Base-by-base conservation (phyloP, 2,329 filamentous ascomycete species). In the Penicillium griseofulvum region DNA sequence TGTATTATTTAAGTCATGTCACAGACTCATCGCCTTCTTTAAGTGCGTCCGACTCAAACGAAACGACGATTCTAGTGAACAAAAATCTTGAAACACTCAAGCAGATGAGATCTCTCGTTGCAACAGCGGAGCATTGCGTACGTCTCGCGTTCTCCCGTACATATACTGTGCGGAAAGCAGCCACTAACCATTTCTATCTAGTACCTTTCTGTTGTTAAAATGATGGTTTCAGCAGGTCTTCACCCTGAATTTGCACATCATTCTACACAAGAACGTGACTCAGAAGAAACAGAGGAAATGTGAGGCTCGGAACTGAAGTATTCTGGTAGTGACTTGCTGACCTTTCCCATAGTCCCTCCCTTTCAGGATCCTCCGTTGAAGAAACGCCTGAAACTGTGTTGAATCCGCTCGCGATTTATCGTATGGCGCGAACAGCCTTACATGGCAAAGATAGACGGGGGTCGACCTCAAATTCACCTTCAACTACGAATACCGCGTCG, bases 1-100 rank as follows among this genome's bases (percentile, higher is more conserved):
- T 80, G 3, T 78, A 80, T 63, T 79, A 78, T 54, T 71, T 78
- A 14, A 76, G 74, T 7, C 69, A 74, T 6, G 57, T 53, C 2
- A 26, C 46, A 26, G 24, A 46, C 3, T 46, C 46, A 2, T n/a
- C 48, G 9, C 12, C 28, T 12, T 11, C 28, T n/a, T 12, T 61
- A 6, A 38, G 76, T 7, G 63, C 75, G 16, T 72, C 49, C 22
- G 56, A 61, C 31, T 51, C 55, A 19, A 51, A 58, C 10, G 56
- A 55, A 31, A 59, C 55, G 22, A 45, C 44, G 36, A 26, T 49
- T 34, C 47, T 61, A 41, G 49, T 51, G 22, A 48, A 59, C 24
- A 52, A 24, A 9, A 61, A 61, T 17, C 31, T 58, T 16, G 50
- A 56, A 29, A 53, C 44, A 24, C 54, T 61, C n/a, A 36, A 49